A percentile compares a stretch with the other conserved stretches of the same genome.
Evolutionary conservation across 192 early-diverging fungal genomes (phyloP).

Genomic region (Coemansia asiatica): DNA sequence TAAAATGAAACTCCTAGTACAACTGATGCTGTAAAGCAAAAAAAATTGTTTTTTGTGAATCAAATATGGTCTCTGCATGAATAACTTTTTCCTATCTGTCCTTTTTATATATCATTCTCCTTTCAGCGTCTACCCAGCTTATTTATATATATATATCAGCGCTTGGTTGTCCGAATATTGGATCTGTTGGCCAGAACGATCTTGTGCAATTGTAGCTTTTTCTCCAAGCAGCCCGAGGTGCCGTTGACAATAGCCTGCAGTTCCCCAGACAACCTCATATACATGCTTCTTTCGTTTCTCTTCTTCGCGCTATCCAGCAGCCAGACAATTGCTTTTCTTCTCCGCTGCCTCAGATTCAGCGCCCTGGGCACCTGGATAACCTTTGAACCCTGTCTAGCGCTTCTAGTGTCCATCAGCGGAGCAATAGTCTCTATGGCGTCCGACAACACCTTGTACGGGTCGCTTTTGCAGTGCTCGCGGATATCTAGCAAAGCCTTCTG

Average conservation of each 20-base stretch:
- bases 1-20: too few relatives aligned
- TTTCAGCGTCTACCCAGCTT: too few relatives aligned
- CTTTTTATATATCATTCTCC: too few relatives aligned
- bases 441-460: conserved; percentile 67
- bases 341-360: conserved; percentile 74
- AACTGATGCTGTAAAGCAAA: too few relatives aligned
- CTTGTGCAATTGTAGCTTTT: conserved; percentile 79
- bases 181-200: conserved; percentile 78
- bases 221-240: conserved; percentile 64
- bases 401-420: conserved; percentile 74
- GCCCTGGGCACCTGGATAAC: conserved; percentile 76
- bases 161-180: conserved; percentile 55
- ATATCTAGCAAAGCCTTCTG: conserved; percentile 70
- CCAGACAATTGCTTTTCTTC: conserved; percentile 81
- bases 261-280: conserved; percentile 73
- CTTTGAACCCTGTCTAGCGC: conserved; percentile 77
- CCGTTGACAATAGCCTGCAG: conserved; percentile 79
- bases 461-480: conserved; percentile 57
- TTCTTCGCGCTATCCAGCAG: conserved; percentile 72
- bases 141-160: background rate
- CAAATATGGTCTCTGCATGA: too few relatives aligned
- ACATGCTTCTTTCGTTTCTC: conserved; percentile 64
- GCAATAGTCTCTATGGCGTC: conserved; percentile 72
- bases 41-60: too few relatives aligned
- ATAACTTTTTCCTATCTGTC: too few relatives aligned